Conservation (phyloP, 1,139 yeast genomes). For the Lodderomyces theae region DNA sequence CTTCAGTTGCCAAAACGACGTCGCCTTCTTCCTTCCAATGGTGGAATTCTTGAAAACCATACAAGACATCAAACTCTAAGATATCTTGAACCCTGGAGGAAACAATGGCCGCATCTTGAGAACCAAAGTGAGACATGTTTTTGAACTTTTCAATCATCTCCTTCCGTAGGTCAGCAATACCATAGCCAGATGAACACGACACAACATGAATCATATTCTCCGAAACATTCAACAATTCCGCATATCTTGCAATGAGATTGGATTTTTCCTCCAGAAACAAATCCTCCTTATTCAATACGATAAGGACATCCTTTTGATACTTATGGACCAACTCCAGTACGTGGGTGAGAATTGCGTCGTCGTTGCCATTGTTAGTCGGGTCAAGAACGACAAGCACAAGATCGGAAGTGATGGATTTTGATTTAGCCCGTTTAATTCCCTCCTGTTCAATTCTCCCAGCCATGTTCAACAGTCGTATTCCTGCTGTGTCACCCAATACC, state of each 20-base stretch:
- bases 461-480: conserved; percentile 54
- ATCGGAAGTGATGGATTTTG: conserved; percentile 58
- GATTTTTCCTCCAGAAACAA: conserved; percentile 26
- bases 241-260: conserved; percentile 20
- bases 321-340: neutral
- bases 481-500: conserved; percentile 90
- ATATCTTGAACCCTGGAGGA: conserved; percentile 77
- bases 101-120: conserved; percentile 61
- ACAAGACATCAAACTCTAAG: conserved; percentile 66
- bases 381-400: conserved; percentile 49
- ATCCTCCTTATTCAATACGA: conserved; percentile 64
- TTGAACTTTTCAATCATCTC: conserved; percentile 37
- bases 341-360: neutral
- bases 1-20: conserved; percentile 79
- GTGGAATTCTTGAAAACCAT: conserved; percentile 64
- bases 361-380: conserved; percentile 7
- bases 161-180: conserved; percentile 48
- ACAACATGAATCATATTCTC: conserved; percentile 27
- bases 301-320: conserved; percentile 25
- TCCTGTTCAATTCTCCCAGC: conserved; percentile 69
- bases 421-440: conserved; percentile 78
- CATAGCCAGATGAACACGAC: conserved; percentile 62
- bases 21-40: conserved; percentile 55
- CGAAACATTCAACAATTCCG: conserved; percentile 25
- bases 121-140: conserved; percentile 44